Evolutionary conservation across 768 basidiomycete species (phyloP).

Genomic region (Suillus cothurnatus): DNA sequence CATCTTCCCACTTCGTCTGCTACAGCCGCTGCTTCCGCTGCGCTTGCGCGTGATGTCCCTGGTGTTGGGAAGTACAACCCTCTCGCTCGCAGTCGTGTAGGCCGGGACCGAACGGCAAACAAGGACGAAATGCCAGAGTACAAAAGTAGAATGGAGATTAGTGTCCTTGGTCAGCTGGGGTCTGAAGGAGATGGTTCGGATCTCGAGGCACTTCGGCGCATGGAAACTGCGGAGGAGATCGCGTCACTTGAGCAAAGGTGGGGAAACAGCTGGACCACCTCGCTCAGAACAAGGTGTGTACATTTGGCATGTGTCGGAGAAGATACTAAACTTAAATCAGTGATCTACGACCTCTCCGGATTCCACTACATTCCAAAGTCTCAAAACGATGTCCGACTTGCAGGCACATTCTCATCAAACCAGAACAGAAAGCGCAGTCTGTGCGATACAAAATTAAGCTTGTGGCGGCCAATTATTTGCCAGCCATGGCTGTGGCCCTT

Average conservation of each 20-base stretch:
- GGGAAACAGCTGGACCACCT: slow-evolving; percentile 75
- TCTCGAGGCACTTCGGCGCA: slow-evolving; percentile 66
- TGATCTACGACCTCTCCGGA: slow-evolving; percentile 83
- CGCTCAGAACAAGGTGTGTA: slow-evolving; percentile 62
- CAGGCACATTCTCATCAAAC: slow-evolving; percentile 96
- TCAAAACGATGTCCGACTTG: slow-evolving; percentile 95
- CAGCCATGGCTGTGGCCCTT: slow-evolving; percentile 74
- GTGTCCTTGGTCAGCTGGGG: slow-evolving; percentile 52
- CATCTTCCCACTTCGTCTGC: slow-evolving; percentile 78
- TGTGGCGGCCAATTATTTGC: slow-evolving; percentile 92
- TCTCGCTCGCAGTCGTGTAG: slow-evolving; percentile 45
- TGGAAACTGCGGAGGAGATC: slow-evolving; percentile 64
- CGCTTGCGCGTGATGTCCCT: slow-evolving; percentile 85
- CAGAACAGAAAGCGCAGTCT: slow-evolving; percentile 95
- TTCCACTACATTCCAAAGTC: slow-evolving; percentile 90
- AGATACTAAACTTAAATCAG: slow-evolving; percentile 39
- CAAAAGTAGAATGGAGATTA: slow-evolving; percentile 68
- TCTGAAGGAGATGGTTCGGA: slow-evolving; percentile 68
- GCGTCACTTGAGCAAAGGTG: slow-evolving; percentile 79
- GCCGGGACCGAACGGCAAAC: slow-evolving; percentile 65
- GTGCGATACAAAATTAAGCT: slow-evolving; percentile 97
- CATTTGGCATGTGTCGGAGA: background rate
- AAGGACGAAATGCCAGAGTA: slow-evolving; percentile 82
- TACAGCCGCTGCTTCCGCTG: slow-evolving; percentile 87
- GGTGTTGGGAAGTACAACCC: slow-evolving; percentile 81